These are phyloP conservation scores for Pythium rhizo-oryzae DNA, from an alignment of 352 stramenopile genomes.

Conservation along the genomic window DNA sequence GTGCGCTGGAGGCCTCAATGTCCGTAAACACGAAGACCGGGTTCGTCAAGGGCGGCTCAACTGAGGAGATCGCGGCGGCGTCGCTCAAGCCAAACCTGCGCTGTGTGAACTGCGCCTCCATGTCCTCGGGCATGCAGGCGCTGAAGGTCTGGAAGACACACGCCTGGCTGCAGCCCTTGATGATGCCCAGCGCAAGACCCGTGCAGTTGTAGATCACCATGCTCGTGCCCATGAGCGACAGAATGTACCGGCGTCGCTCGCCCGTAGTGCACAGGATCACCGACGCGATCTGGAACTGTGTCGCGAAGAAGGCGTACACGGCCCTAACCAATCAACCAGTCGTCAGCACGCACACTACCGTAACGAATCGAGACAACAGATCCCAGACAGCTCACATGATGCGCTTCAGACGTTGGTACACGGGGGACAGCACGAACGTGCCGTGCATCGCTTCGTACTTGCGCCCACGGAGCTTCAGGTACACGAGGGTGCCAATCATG, in stretches of 20 bases:
- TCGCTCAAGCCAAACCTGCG: slow-evolving; percentile 17
- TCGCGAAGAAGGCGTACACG: slow-evolving; percentile 29
- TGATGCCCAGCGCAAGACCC: slow-evolving; percentile 1
- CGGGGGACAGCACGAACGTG: slow-evolving; percentile 29
- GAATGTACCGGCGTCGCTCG: neutral
- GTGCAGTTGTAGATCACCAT: slow-evolving; percentile 12
- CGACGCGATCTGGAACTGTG: slow-evolving; percentile 24
- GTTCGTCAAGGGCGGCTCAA: slow-evolving; percentile 32
- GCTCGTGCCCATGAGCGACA: slow-evolving; percentile 9
- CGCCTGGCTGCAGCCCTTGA: slow-evolving; percentile 9
- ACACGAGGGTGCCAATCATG: slow-evolving; percentile 6
- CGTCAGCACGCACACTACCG: too few species aligned
- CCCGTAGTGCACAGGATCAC: slow-evolving; percentile 12
- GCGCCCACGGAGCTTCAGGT: slow-evolving; percentile 19
- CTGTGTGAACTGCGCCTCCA: slow-evolving; percentile 16
- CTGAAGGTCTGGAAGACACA: slow-evolving; percentile 8
- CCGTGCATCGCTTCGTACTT: slow-evolving; percentile 37
- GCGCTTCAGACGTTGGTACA: slow-evolving; percentile 33
- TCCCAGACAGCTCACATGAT: slow-evolving; percentile 26
- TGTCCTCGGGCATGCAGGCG: slow-evolving; percentile 7
- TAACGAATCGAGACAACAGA: too few species aligned
- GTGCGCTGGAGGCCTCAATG: slow-evolving; percentile 71
- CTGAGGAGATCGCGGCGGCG: slow-evolving; percentile 9
- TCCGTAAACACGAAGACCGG: slow-evolving; percentile 82
- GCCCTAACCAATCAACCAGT: slow-evolving; percentile 20